phyloP scores from a whole-genome alignment of 805 yeast genomes.

The Ogataea parapolymorpha region DNA sequence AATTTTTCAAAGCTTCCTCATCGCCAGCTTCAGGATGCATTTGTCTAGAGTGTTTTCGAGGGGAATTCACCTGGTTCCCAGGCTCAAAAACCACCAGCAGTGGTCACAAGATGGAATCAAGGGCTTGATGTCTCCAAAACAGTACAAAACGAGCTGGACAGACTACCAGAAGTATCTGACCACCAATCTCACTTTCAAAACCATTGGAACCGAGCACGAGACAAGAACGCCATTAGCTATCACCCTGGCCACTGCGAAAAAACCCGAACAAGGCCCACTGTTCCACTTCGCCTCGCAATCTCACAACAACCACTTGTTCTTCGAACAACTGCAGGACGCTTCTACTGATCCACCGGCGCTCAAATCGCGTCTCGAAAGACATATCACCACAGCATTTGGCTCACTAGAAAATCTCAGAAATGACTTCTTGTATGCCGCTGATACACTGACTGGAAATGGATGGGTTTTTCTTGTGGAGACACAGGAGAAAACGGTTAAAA shows the following conservation, averaged over 20 bases:
- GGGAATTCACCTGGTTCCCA: constrained; percentile 63
- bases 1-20: constrained; percentile 11
- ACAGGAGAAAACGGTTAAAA: constrained; percentile 52
- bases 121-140: constrained; percentile 62
- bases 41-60: constrained; percentile 21
- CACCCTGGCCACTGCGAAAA: constrained; percentile 60
- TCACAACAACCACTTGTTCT: constrained; percentile 87
- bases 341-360: constrained; percentile 20
- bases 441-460: constrained; percentile 61
- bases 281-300: constrained; percentile 90
- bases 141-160: constrained; percentile 73
- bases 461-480: constrained; percentile 73
- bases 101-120: constrained; percentile 50
- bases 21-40: constrained; percentile 10
- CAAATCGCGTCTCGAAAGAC: constrained; percentile 25
- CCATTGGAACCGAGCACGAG: constrained; percentile 79
- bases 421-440: constrained; percentile 48
- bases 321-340: constrained; percentile 51
- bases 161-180: constrained; percentile 71
- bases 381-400: constrained; percentile 38
- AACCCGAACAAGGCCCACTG: constrained; percentile 60
- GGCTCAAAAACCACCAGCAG: constrained; percentile 38
- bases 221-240: constrained; percentile 72
- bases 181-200: constrained; percentile 56
- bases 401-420: constrained; percentile 49